Base-by-base conservation (phyloP, 768 basidiomycete genomes). In the Lentinula guzmanii region DNA sequence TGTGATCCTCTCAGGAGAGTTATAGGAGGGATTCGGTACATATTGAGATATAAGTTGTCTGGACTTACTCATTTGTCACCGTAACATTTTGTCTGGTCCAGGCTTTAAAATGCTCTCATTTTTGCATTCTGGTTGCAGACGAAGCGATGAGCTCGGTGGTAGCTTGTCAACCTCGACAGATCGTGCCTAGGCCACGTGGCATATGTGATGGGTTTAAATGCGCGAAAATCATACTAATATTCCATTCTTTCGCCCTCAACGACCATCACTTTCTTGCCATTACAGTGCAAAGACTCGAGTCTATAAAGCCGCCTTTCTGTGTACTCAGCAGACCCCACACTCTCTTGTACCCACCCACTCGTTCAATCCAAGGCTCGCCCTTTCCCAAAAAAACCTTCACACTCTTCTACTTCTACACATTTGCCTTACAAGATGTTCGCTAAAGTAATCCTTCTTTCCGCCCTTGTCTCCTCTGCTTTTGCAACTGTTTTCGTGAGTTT, bases 401-500 rank as follows among this genome's bases (percentile, higher is more conserved):
- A 24, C 37, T 42, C 37, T 28, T 28, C 18, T 37, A 52, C 52
- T 52, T 34, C 6, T 24, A 18, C 13, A 55, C 18, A 55, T 76
- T 39, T 77, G 74, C 75, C 77, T 35, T 39, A 53, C 61, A 74
- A 70, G 70, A 87, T 88, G 86, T 79, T 87, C 73, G 66, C 75
- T 62, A 75, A 82, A 57, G 66, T 73, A 57, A 45, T 85, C 64
- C 65, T 84, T 63, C 65, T 81, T 63, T 77, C 87, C 64, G 77
- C 79, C 60, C 73, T 85, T 62, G 76, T 81, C 58, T 75, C 81
- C 35, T 79, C 84, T 50, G 79, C 81, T 31, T 70, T 84, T 56
- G 88, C 84, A 51, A 82, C 67, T 53, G 75, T 88, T 65, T 86
- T 77, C 64, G 87, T 89, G 68, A 46, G 82, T 77, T 57, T 50